Evolutionary conservation across 2,329 filamentous ascomycete genomes (phyloP), one percentile per base, ranked within the genome.

Genomic region (Diaporthe ampelina): DNA sequence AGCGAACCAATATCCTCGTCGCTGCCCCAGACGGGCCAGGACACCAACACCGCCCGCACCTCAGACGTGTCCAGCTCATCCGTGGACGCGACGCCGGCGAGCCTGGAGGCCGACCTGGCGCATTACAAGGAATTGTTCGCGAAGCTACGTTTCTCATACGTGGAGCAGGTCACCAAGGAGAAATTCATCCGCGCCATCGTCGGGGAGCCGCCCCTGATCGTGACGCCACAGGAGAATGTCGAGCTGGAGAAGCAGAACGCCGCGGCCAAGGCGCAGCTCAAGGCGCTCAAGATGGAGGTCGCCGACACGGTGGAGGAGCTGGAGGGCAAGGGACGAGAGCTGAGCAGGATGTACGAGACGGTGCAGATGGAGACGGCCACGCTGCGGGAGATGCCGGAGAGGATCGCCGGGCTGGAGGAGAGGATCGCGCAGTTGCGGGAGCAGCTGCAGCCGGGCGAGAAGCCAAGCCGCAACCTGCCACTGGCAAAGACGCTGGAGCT

Each of bases 111-210:
- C 37, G 96, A 98, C 83, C 88, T 98, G 37, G 88, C 89, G 40
- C 95, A 98, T 83, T 98, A 98, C 86, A 95, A 94, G 85, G 95
- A 98, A 84, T 90, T 98, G 26, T 99, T 98, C 84, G 93, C 95
- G 56, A 98, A 99, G 85, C 89, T 98, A 52, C 94, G 96, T 78
- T 98, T 98, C 87, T 97, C 94, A 77, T 98, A 98, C 84, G 94
- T 98, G 79, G 97, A 99, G 84, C 97, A 98, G 86, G 95, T 98
- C 76, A 98, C 96, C 58, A 99, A 98, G 85, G 97, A 99, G 83
- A 97, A 98, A 81, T 98, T 98, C 83, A 92, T 99, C 72, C 94
- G 95, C 78, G 93, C 94, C 77, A 97, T 98, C 78, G 95, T 97
- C 21, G 95, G 94, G 76, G 94, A 98, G 76, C 95, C 95, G 65